phyloP scores from a whole-genome alignment of 2,329 filamentous ascomycete genomes.

The Decorospora gaudefroyi region DNA sequence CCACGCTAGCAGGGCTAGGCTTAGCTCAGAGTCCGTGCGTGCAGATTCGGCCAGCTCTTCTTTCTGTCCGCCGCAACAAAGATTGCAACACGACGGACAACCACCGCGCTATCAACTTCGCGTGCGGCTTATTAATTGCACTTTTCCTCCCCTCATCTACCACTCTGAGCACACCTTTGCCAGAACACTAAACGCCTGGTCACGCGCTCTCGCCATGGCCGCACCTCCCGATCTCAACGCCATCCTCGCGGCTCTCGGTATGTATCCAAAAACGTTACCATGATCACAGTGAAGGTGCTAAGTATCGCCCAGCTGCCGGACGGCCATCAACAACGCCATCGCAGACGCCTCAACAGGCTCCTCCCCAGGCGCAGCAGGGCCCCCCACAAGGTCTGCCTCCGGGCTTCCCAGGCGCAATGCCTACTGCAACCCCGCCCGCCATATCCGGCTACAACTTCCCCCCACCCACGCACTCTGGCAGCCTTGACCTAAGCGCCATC shows the following conservation, averaged over 20 bases:
- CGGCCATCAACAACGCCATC: conserved; percentile 53
- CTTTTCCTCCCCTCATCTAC: conserved; percentile 1
- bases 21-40: conserved; percentile 6
- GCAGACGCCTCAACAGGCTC: conserved; percentile 53
- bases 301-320: conserved; percentile 50
- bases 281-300: conserved; percentile 7
- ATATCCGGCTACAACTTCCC: conserved; percentile 59
- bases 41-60: conserved; percentile 14
- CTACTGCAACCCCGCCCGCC: conserved; percentile 49
- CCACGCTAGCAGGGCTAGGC: too few species aligned
- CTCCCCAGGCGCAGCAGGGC: conserved; percentile 47
- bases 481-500: conserved; percentile 77
- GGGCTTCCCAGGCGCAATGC: conserved; percentile 52
- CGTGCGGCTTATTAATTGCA: too few species aligned
- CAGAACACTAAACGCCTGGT: conserved; percentile 5
- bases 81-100: conserved; percentile 20
- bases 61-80: conserved; percentile 22
- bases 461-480: conserved; percentile 73
- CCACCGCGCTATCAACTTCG: conserved; percentile 14
- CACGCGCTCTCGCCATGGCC: conserved; percentile 35
- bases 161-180: not conserved
- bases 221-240: conserved; percentile 46
- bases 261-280: conserved; percentile 9
- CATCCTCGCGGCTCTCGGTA: conserved; percentile 48
- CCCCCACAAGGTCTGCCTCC: conserved; percentile 52